Base-by-base conservation (phyloP, 495 filamentous ascomycete species). In the Schizothecium vesticola region DNA sequence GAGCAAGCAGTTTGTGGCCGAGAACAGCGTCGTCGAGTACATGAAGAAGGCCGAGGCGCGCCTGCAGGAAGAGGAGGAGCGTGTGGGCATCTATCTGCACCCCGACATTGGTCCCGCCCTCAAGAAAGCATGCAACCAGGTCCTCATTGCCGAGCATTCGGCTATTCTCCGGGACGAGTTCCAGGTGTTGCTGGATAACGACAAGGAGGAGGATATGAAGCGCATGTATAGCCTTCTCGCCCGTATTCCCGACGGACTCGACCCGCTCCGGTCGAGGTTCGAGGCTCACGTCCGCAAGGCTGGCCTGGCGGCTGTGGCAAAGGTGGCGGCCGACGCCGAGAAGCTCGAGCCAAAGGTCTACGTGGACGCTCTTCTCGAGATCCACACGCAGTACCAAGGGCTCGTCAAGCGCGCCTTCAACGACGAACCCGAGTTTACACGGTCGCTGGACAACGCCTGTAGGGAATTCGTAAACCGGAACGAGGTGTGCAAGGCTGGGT, bases 1-100 rank as follows among this genome's bases (percentile, higher is more conserved):
- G 75, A 97, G 94, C 64, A 91, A 92, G 68, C 90, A 91, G 72
- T 99, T 98, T 75, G 89, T 98, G 11, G 90, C 93, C 9, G 94
- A 98, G 75, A 99, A 99, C 74, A 97, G 91, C 71, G 93, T 98
- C 8, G 94, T 99, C 29, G 95, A 99, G 75, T 99, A 98, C 80
- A 98, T 98, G 96, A 98, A 98, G 84, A 99, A 99, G 83, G 96
- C 95, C 19, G 96, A 98, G 79, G 80, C 88, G 22, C 88, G 95
- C n/a, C 80, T 99, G 59, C 85, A 90, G 2, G 95, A 99, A 78
- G 95, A 99, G 79, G 96, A 97, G 79, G 91, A 92, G 68, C 93
- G 94, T 43, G 96, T 98, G 9, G 88, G 90, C 60, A 86, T 99
- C 69, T 99, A 97, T 74, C 84, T 98, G 26, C 92, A 97, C 68